Evolutionary conservation across 805 yeast species (phyloP).

Genomic region (Priceomyces melissophilus): DNA sequence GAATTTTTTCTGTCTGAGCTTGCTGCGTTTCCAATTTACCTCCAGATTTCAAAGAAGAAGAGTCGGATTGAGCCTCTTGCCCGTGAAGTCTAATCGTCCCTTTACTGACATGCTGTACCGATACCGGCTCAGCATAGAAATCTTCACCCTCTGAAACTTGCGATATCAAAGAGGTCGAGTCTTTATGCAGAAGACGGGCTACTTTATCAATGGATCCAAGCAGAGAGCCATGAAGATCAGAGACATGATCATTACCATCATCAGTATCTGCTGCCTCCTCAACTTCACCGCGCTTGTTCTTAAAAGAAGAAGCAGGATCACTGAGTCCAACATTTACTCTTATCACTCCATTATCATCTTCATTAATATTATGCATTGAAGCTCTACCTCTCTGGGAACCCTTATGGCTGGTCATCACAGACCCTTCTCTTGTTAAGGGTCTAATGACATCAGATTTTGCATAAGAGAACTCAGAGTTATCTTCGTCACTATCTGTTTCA

Average conservation of each 20-base stretch:
- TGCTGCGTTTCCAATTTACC: constrained; percentile 11
- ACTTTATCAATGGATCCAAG: constrained; percentile 1
- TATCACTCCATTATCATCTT: neutral
- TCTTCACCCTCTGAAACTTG: constrained; percentile 19
- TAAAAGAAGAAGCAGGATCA: neutral
- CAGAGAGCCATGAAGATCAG: constrained; percentile 2
- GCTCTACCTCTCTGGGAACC: neutral
- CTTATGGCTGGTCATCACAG: neutral
- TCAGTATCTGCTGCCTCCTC: neutral
- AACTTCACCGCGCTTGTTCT: neutral
- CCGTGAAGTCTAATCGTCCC: constrained; percentile 5
- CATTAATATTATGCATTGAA: neutral
- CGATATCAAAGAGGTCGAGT: constrained; percentile 10
- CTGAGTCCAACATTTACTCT: too few relatives aligned
- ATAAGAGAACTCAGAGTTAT: constrained; percentile 8
- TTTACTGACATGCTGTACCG: constrained; percentile 17
- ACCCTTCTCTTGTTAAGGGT: neutral
- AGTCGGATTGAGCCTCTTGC: neutral
- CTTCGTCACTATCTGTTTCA: constrained; percentile 2
- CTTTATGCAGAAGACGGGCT: constrained; percentile 1
- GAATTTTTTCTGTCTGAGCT: neutral
- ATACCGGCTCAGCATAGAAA: constrained; percentile 19
- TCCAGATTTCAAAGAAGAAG: constrained; percentile 1
- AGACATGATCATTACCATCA: neutral
- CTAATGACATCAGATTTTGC: constrained; percentile 8